Conservation (phyloP, 441 rosid genomes). For the Breynia disticha region DNA sequence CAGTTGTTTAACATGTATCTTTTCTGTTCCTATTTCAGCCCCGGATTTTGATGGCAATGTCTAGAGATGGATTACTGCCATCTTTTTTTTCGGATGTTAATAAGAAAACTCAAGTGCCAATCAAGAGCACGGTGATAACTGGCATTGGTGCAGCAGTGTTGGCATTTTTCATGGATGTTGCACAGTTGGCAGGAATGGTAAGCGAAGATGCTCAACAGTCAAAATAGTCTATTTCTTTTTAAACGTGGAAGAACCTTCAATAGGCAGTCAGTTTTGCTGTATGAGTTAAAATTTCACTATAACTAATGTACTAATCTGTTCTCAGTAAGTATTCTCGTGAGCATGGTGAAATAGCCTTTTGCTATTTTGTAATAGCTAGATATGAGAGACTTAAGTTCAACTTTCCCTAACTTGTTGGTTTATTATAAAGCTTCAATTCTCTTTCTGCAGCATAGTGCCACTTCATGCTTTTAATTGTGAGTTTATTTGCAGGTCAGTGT, state of each 20-base stretch:
- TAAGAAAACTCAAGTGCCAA: constrained; percentile 49
- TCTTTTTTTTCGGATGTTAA: constrained; percentile 67
- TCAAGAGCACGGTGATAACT: constrained; percentile 54
- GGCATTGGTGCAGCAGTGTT: constrained; percentile 48
- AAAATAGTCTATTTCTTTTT: not conserved
- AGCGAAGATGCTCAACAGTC: constrained; percentile 12
- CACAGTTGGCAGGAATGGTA: constrained; percentile 72
- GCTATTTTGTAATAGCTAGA: no score
- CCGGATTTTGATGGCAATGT: constrained; percentile 74
- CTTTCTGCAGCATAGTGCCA: no score
- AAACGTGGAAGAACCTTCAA: not conserved
- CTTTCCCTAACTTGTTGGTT: no score
- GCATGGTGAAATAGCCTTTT: no score
- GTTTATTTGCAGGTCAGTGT: constrained; percentile 76
- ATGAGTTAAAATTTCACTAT: no score
- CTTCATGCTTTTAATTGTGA: not conserved
- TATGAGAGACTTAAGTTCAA: no score
- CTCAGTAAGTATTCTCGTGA: no score
- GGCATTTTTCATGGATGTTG: constrained; percentile 66
- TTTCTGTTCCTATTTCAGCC: constrained; percentile 34
- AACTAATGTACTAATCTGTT: no score
- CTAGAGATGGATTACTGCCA: constrained; percentile 78
- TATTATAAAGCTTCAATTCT: no score
- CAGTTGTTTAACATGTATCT: not conserved
- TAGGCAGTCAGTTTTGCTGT: no score